These are phyloP conservation scores for Populus trichocarpa DNA, from an alignment of 441 rosid species.

Conservation along the genomic window DNA sequence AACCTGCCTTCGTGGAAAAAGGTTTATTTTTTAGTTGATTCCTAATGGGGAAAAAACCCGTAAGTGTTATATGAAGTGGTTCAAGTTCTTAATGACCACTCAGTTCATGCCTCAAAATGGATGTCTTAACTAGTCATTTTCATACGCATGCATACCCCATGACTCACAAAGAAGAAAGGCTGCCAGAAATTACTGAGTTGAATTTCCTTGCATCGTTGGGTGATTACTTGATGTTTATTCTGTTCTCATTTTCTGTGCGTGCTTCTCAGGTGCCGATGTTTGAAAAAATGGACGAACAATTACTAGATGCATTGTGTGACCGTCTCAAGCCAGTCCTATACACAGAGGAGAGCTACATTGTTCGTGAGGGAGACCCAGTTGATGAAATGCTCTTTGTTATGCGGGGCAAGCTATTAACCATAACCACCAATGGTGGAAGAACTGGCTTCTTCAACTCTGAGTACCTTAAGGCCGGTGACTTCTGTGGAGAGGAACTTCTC, in stretches of 20 bases:
- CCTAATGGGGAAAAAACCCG: neutral
- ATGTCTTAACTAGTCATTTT: neutral
- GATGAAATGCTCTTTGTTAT: slow-evolving; percentile 79
- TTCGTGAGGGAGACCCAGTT: slow-evolving; percentile 73
- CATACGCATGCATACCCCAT: neutral
- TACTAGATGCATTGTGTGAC: slow-evolving; percentile 71
- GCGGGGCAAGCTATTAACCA: slow-evolving; percentile 59
- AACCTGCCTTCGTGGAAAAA: too few species aligned
- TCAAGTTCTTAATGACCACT: neutral
- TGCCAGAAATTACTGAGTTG: neutral
- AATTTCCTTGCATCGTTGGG: neutral
- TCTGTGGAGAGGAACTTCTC: slow-evolving; percentile 87
- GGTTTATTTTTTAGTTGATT: too few species aligned
- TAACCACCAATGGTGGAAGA: slow-evolving; percentile 66
- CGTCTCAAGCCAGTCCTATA: slow-evolving; percentile 65
- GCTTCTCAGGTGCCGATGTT: slow-evolving; percentile 59
- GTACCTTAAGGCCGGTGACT: slow-evolving; percentile 59
- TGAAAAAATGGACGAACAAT: slow-evolving; percentile 65
- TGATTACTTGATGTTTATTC: neutral
- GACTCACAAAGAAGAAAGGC: neutral
- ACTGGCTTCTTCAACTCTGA: slow-evolving; percentile 55
- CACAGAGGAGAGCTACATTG: slow-evolving; percentile 67
- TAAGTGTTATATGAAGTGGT: neutral
- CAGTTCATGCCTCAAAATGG: neutral
- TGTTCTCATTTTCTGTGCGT: slow-evolving; percentile 9